phyloP scores from a whole-genome alignment of 139 green algal genomes.

The Auxenochlorella pyrenoidosa region DNA sequence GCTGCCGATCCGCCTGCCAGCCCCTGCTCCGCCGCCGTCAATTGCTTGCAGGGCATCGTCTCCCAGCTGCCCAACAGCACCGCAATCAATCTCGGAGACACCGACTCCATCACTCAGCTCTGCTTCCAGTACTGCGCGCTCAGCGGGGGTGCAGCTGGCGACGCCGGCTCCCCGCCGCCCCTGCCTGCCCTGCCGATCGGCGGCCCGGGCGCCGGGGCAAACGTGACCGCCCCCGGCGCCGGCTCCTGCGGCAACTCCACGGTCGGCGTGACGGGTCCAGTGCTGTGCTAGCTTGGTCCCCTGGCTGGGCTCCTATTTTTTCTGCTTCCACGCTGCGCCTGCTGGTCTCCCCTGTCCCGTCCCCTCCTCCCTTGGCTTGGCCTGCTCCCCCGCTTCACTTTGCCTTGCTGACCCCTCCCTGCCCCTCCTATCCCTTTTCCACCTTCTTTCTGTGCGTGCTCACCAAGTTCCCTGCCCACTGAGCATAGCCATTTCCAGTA shows the following conservation, averaged over 20 bases:
- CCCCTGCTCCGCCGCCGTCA: background rate
- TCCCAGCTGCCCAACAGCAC: background rate
- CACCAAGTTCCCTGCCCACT: too few species aligned
- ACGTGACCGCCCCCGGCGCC: background rate
- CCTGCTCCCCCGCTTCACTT: background rate
- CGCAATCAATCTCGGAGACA: background rate
- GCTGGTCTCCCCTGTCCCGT: too few species aligned
- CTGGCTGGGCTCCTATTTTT: too few species aligned
- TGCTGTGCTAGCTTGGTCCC: background rate
- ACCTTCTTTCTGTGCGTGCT: background rate
- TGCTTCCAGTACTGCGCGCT: conserved; percentile 25
- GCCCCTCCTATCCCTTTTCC: background rate
- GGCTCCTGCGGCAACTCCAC: background rate
- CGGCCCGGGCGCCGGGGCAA: background rate
- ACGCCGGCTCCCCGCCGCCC: background rate
- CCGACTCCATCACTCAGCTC: background rate
- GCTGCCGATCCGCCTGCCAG: background rate
- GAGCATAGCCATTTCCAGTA: too few species aligned
- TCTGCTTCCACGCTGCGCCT: background rate
- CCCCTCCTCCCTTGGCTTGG: background rate
- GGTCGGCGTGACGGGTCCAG: background rate
- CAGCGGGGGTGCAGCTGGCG: background rate
- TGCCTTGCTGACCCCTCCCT: background rate
- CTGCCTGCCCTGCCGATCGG: background rate
- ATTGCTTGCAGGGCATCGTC: background rate